Evolutionary conservation across 2,329 filamentous ascomycete genomes (phyloP), one percentile per base, ranked within the genome.

Genomic region (Arthrobotrys megalospora): DNA sequence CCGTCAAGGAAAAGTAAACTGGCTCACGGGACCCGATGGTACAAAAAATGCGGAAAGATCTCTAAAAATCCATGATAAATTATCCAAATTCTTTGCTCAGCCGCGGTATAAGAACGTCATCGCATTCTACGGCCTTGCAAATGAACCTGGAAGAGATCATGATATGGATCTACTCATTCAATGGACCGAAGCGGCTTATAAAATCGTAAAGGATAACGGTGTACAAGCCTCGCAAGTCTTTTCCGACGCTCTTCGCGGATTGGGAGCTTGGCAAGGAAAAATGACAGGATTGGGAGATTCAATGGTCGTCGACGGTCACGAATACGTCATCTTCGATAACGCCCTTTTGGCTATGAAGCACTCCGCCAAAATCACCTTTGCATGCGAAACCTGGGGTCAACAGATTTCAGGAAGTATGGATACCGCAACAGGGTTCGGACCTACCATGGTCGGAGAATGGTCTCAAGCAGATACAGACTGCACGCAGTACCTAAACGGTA

Each of bases 391-490:
- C 65, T 99, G 96, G 96, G 92, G 92, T 1, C 83, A 91, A 81
- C 94, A 98, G 86, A 89, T 93, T 10, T 83, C 89, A 77, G 86
- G 89, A 75, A 93, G 91, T 83, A 91, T 93, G 86, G 88, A 93
- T 85, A 91, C 88, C 4, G 84, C 86, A 3, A 93, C 90, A 0
- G 95, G 95, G 8, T 99, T 95, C 86, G 96, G 96, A 0, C 94
- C 95, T 0, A 98, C 94, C 14, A 90, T 98, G 81, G 94, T 96
- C 84, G 96, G 95, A 80, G 96, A 99, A 87, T 99, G 94, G 94
- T 95, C 92, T 0, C 95, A 98, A 86, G 95, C 96, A 48, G 96
- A 99, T 85, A 97, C 96, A 0, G 96, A 99, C 86, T 99, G 96
- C 86, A 91, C 94, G 0, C 84, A 88, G 76, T 90, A 93, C 85